A percentile compares a stretch with the other conserved stretches of the same genome.
phyloP scores from a whole-genome alignment of 371 early-diverging fungal genomes.

The Actinomucor elegans region DNA sequence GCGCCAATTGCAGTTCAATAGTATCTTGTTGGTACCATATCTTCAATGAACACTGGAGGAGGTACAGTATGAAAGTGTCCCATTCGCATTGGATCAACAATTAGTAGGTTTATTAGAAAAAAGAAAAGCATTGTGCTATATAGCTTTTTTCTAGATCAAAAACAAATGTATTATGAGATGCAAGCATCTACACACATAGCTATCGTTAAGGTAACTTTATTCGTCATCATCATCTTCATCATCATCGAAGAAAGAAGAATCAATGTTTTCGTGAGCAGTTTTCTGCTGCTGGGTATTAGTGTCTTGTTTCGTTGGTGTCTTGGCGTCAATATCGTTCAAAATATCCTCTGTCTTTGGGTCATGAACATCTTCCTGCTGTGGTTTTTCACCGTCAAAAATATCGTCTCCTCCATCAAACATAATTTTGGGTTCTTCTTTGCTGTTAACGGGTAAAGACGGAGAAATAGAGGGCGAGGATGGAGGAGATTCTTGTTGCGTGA shows the following conservation, averaged over 20 bases:
- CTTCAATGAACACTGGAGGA: too few species aligned
- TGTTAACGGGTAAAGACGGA: not conserved
- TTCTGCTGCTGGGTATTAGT: not conserved
- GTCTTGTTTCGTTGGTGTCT: not conserved
- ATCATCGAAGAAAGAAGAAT: constrained; percentile 17
- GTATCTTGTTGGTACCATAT: too few species aligned
- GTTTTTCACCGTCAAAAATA: constrained; percentile 14
- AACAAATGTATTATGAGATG: too few species aligned
- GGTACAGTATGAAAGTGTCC: too few species aligned
- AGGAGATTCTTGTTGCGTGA: constrained; percentile 33
- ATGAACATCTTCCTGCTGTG: not conserved
- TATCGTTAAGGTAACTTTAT: not conserved
- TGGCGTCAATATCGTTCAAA: constrained; percentile 6
- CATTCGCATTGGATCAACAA: too few species aligned
- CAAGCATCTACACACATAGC: too few species aligned
- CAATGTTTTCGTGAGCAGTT: not conserved
- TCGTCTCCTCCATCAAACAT: constrained; percentile 23
- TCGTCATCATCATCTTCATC: constrained; percentile 6
- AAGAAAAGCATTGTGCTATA: too few species aligned
- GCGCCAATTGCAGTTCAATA: too few species aligned
- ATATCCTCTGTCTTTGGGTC: not conserved
- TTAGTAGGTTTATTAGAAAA: too few species aligned
- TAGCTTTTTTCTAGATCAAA: too few species aligned
- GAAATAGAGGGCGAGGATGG: constrained; percentile 23
- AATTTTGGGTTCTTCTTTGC: not conserved